Conservation (phyloP, 2,329 filamentous ascomycete genomes). For the Beauveria pseudobassiana region DNA sequence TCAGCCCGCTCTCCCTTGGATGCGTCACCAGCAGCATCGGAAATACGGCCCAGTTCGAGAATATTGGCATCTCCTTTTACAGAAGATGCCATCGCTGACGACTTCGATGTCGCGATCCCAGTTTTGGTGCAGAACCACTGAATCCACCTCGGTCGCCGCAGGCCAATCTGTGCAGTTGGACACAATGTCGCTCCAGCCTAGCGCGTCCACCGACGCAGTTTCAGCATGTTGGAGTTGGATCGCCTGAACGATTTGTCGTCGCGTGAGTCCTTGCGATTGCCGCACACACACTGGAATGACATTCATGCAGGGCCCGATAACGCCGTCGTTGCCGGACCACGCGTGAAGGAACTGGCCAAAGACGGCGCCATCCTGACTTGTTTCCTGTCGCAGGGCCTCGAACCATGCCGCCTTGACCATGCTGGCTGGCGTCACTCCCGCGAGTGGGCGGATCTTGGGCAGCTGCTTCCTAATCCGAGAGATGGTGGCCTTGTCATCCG, state of each 20-base stretch:
- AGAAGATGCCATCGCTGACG: background rate
- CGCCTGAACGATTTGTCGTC: background rate
- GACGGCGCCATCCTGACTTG: background rate
- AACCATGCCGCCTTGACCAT: slow-evolving; percentile 4
- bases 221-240: background rate
- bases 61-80: background rate
- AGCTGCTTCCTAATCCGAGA: background rate
- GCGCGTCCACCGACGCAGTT: background rate
- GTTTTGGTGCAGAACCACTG: slow-evolving; percentile 5
- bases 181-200: slow-evolving; percentile 1
- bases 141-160: background rate
- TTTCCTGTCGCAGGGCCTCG: background rate
- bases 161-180: slow-evolving; percentile 1
- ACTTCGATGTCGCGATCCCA: background rate
- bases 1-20: background rate
- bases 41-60: slow-evolving; percentile 1
- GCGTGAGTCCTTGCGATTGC: background rate
- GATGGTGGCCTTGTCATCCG: background rate
- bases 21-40: background rate
- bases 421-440: background rate
- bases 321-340: background rate
- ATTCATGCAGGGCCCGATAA: slow-evolving; percentile 5
- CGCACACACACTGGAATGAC: background rate
- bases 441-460: background rate
- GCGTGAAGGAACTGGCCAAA: slow-evolving; percentile 5